Evolutionary conservation across 805 yeast genomes (phyloP).

Genomic region (Komagataella phaffii): DNA sequence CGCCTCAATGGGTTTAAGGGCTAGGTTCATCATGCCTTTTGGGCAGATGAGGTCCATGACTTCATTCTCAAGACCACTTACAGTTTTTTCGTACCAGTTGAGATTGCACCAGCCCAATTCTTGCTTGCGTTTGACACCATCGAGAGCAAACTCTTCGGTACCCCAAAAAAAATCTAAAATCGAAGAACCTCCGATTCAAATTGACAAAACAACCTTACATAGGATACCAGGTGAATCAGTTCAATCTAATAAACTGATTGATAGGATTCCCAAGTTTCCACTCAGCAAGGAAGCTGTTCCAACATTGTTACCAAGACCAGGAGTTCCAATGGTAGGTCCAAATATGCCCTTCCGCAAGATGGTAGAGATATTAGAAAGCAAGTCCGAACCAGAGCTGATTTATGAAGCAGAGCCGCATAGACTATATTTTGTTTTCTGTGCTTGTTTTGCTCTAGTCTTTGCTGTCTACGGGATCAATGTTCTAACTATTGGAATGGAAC

Average conservation of each 20-base stretch:
- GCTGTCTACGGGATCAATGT: conserved; percentile 51
- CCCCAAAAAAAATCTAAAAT: conserved; percentile 3
- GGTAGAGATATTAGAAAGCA: conserved; percentile 35
- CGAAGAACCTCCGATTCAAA: conserved; percentile 9
- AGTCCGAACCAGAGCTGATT: conserved; percentile 54
- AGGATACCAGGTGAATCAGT: conserved; percentile 44
- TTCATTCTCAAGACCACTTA: neutral
- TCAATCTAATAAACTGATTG: conserved; percentile 32
- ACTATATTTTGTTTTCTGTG: conserved; percentile 56
- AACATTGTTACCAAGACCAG: conserved; percentile 59
- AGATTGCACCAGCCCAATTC: neutral
- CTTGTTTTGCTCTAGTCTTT: conserved; percentile 55
- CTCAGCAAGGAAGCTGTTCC: conserved; percentile 51
- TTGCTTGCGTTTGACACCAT: conserved; percentile 1
- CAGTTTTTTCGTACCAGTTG: neutral
- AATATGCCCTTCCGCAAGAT: conserved; percentile 45
- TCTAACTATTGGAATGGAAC: conserved; percentile 15
- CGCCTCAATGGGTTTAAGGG: neutral
- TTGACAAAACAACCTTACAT: conserved; percentile 18
- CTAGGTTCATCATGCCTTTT: neutral
- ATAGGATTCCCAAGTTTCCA: conserved; percentile 56
- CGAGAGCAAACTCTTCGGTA: conserved; percentile 1
- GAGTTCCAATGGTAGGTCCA: conserved; percentile 61
- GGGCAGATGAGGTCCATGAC: neutral
- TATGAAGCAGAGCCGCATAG: conserved; percentile 81